Base-by-base conservation (phyloP, 2,329 filamentous ascomycete genomes). In the Paecilomyces sp. region DNA sequence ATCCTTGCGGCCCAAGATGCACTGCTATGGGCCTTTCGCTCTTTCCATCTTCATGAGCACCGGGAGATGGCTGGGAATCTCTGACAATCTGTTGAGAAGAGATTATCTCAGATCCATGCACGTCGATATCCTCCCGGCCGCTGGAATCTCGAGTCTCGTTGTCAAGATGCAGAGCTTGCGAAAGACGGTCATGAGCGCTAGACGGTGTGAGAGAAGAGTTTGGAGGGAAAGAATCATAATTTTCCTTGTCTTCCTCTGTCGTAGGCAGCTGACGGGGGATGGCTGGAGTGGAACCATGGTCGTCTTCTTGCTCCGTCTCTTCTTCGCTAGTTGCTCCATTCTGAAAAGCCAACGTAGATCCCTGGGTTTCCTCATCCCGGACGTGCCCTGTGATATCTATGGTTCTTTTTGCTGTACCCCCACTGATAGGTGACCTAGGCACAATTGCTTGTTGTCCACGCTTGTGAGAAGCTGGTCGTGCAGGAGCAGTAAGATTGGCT, bases 171-270 rank as follows among this genome's bases (percentile, higher is more conserved):
- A 77, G 68, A 18, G 63, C 70, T 55, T 75, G 73, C 3, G 75
- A 77, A 53, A 77, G 68, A 3, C 74, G 71, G 58, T 71, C 69
- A 59, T 77, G 75, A 8, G 74, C 70, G 61, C 63, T 69, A 57
- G 68, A 65, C 3, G 72, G 67, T 9, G 71, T 70, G 59, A 67
- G 65, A 3, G 71, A 66, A 25, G 67, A 62, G 30, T 70, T 65
- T 41, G 67, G 58, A 25, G 66, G 64, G 22, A 64, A 65, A 51
- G 67, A 69, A 30, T 73, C 66, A 58, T 73, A 71, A 56, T 80
- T 80, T 63, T 80, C 79, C 63, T 81, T 80, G 61, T 80, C 74
- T 60, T 80, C 79, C 47, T 79, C 77, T 9, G 67, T 68, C 11
- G 73, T 67, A 13, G 67, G 64, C 52, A 61, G 56, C 4, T 70